These are phyloP conservation scores for Cercospora sp. DNA, from an alignment of 2,329 filamentous ascomycete species.

Conservation along the genomic window DNA sequence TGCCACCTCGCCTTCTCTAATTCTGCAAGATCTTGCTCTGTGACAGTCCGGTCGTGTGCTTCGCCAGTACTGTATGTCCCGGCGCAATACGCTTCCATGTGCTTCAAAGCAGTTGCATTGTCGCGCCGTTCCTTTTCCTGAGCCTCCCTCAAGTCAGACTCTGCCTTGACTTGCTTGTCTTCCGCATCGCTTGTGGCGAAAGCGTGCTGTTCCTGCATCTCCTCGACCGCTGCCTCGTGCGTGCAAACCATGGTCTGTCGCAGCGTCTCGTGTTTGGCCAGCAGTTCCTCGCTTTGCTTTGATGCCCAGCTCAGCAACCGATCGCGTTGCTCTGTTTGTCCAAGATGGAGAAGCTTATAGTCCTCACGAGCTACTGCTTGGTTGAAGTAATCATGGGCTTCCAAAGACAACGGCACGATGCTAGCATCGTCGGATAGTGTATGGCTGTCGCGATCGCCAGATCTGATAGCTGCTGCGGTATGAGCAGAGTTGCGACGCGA, in stretches of 20 bases:
- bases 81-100: conserved; percentile 52
- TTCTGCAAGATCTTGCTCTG: conserved; percentile 47
- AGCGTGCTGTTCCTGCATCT: conserved; percentile 40
- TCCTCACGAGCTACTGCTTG: conserved; percentile 30
- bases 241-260: conserved; percentile 22
- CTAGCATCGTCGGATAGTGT: conserved; percentile 28
- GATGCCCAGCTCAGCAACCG: conserved; percentile 34
- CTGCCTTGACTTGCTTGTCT: conserved; percentile 47
- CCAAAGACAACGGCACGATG: conserved; percentile 13
- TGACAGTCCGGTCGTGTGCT: conserved; percentile 42
- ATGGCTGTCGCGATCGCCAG: conserved; percentile 5
- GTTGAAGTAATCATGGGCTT: conserved; percentile 26
- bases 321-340: conserved; percentile 36
- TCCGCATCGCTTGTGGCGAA: conserved; percentile 46
- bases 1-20: conserved; percentile 45
- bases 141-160: conserved; percentile 45
- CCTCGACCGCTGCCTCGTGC: conserved; percentile 31
- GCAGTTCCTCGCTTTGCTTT: conserved; percentile 29
- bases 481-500: conserved; percentile 22
- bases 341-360: conserved; percentile 31
- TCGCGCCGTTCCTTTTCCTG: conserved; percentile 48
- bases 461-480: conserved; percentile 4
- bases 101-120: conserved; percentile 48
- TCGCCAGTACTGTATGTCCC: conserved; percentile 39
- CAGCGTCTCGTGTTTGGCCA: conserved; percentile 25